Conservation (phyloP, 2,329 filamentous ascomycete species). For the Pseudodiploospora longispora region DNA sequence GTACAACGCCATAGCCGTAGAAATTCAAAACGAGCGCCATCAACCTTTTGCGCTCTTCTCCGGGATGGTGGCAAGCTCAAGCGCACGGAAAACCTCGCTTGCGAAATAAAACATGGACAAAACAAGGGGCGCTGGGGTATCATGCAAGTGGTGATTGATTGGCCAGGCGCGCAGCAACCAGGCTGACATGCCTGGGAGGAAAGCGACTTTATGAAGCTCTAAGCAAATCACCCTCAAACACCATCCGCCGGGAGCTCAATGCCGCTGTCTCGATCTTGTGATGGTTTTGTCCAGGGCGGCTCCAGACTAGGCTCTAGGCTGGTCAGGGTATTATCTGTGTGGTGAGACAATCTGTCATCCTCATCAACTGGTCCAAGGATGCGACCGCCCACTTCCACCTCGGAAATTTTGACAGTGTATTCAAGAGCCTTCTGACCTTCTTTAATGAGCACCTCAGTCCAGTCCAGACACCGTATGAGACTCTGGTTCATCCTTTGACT, state of each 20-base stretch:
- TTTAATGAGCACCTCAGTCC: slow-evolving; percentile 83
- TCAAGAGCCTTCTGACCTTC: slow-evolving; percentile 82
- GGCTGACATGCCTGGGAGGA: too few species aligned
- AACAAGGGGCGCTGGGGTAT: too few species aligned
- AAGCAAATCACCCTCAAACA: slow-evolving; percentile 14
- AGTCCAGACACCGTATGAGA: slow-evolving; percentile 78
- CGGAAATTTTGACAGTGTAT: slow-evolving; percentile 70
- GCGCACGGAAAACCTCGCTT: too few species aligned
- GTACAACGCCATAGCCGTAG: too few species aligned
- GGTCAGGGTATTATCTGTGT: slow-evolving; percentile 15
- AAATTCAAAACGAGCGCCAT: too few species aligned
- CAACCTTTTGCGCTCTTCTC: too few species aligned
- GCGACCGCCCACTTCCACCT: slow-evolving; percentile 67
- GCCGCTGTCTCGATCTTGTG: slow-evolving; percentile 45
- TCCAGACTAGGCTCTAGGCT: slow-evolving; percentile 14
- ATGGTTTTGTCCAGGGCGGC: slow-evolving; percentile 27
- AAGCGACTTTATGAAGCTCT: too few species aligned
- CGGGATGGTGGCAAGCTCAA: too few species aligned
- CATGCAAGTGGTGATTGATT: too few species aligned
- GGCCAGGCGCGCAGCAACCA: too few species aligned
- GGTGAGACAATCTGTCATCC: slow-evolving; percentile 16
- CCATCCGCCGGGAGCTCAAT: slow-evolving; percentile 39
- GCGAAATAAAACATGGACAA: too few species aligned
- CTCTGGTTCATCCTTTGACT: slow-evolving; percentile 95
- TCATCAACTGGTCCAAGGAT: slow-evolving; percentile 53